Base-by-base conservation (phyloP, 2,329 filamentous ascomycete genomes). In the Apiospora marii region DNA sequence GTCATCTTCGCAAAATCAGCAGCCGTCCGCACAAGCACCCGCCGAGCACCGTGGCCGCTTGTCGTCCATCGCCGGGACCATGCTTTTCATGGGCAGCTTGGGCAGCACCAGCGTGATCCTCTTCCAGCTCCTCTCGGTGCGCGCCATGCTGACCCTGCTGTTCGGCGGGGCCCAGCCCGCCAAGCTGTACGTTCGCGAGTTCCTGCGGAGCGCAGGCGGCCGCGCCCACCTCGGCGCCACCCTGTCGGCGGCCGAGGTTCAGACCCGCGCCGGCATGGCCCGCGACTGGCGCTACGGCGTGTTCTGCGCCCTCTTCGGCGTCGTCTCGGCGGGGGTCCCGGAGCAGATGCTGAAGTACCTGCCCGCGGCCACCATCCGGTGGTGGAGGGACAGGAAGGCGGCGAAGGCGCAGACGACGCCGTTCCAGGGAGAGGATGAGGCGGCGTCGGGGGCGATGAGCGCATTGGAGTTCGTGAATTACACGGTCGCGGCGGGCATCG, bases 401-500 rank as follows among this genome's bases (percentile, higher is more conserved):
- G 53, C 53, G 53, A 16, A 22, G 53, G 2, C 30, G 30, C 0
- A 22, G 19, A 30, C 6, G 51, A 30, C 24, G 10, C 7, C 37
- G 10, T 7, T 8, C 37, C 4, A 27, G 24, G 24, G 13, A 53
- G 24, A 27, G 27, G 51, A 5, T 14, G 14, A 19, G 22, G 30
- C 4, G 7, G 19, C 19, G 13, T 19, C 12, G 27, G 24, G 13
- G 24, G 14, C 0, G 30, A 61, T 61, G 30, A 61, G 53, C 30
- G 16, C 53, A 30, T 12, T 41, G 30, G 30, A 61, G 19, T 61
- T 37, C 41, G 53, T 61, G 7, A 37, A 61, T n/a, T 61, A 61
- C 53, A 61, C 53, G 53, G 53, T 61, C 6, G 53, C 53, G 16
- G 53, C 53, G 16, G 53, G 53, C 30, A 37, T 61, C 53, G 53